Conservation (phyloP, 805 yeast species). For the Novakomyces olei region DNA sequence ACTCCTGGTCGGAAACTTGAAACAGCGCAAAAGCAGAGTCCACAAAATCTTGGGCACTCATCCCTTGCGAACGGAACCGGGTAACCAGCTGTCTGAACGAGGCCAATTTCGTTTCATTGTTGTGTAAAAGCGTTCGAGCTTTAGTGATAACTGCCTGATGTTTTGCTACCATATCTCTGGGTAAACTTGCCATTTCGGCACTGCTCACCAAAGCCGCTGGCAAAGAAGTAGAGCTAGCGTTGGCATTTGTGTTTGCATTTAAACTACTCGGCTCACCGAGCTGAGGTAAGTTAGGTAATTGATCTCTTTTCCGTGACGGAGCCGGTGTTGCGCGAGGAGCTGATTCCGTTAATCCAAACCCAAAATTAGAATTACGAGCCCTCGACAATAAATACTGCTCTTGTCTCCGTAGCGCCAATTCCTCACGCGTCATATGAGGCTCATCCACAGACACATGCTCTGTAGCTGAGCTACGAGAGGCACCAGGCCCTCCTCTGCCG, state of each 20-base stretch:
- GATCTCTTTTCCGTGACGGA: too few relatives aligned
- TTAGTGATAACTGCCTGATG: neutral
- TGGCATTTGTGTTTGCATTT: too few relatives aligned
- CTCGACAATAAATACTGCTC: neutral
- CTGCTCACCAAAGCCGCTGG: too few relatives aligned
- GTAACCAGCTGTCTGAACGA: neutral
- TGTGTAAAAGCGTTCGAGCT: neutral
- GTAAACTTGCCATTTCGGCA: too few relatives aligned
- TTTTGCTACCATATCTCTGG: too few relatives aligned
- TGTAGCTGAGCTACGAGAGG: slow-evolving; percentile 1
- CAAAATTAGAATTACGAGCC: slow-evolving; percentile 2
- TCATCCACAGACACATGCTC: neutral
- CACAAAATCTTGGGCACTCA: neutral
- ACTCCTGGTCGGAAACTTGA: neutral
- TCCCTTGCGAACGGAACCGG: neutral
- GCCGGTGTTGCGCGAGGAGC: neutral
- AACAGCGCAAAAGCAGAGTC: neutral
- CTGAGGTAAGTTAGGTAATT: too few relatives aligned
- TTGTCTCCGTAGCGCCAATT: slow-evolving; percentile 1
- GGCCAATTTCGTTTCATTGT: neutral
- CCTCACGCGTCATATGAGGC: slow-evolving; percentile 3
- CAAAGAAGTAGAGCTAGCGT: too few relatives aligned
- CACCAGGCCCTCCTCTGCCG: slow-evolving; percentile 2
- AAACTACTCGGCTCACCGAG: too few relatives aligned
- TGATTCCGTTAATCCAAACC: neutral